Percentiles rank a stretch among this genome's conserved stretches.
Evolutionary conservation across 371 early-diverging fungal species (phyloP).

Genomic region (Smittium culicis): DNA sequence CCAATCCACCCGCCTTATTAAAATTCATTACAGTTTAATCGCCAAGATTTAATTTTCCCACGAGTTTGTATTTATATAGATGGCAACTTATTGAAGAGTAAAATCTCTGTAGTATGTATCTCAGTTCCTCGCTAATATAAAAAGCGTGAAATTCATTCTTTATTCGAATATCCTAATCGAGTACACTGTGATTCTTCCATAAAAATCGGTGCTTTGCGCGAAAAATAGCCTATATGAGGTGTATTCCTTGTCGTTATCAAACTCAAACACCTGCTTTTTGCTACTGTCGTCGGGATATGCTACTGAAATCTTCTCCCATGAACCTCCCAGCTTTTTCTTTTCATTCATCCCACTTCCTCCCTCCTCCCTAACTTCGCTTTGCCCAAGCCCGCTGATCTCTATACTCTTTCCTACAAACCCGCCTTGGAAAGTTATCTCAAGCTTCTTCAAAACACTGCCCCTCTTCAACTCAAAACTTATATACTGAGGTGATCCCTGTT

Average conservation of each 20-base stretch:
- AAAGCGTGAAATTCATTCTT: too few species aligned
- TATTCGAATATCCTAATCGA: not conserved
- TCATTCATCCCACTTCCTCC: not conserved
- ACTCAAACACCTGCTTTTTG: conserved; percentile 1
- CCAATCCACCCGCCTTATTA: too few species aligned
- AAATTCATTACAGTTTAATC: too few species aligned
- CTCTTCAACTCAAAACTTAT: conserved; percentile 55
- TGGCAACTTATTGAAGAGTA: too few species aligned
- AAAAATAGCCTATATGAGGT: conserved; percentile 2
- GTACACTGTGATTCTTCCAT: conserved; percentile 9
- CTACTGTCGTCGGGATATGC: conserved; percentile 4
- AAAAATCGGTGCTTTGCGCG: conserved; percentile 8
- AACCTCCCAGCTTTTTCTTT: too few species aligned
- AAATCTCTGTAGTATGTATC: too few species aligned
- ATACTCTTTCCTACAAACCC: conserved; percentile 74
- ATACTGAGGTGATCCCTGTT: conserved; percentile 73
- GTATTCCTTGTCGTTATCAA: not conserved
- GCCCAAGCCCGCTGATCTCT: conserved; percentile 23
- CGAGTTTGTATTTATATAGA: too few species aligned
- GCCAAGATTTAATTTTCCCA: too few species aligned
- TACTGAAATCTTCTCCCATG: not conserved
- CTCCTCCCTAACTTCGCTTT: conserved; percentile 4
- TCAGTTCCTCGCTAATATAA: too few species aligned
- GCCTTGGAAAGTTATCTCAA: conserved; percentile 74
- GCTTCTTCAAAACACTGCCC: conserved; percentile 31